Percentiles rank a stretch among this genome's conserved stretches.
These are phyloP conservation scores for Lavandula angustifolia DNA, from an alignment of 257 asterid species.

Conservation along the genomic window DNA sequence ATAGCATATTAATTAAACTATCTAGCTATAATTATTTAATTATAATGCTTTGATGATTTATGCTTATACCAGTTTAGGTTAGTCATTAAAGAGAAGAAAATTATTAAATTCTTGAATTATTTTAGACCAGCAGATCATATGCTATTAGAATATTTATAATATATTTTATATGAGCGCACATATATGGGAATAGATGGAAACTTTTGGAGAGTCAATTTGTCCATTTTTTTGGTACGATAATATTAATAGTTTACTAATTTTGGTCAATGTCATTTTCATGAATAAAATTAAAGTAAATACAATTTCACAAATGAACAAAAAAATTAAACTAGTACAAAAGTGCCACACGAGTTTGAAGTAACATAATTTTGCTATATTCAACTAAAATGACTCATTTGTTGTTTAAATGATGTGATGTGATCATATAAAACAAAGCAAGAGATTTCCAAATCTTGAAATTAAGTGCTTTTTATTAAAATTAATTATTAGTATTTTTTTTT, in stretches of 20 bases:
- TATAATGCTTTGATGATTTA: too few relatives aligned
- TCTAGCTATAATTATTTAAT: too few relatives aligned
- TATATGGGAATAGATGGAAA: too few relatives aligned
- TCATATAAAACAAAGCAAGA: constrained; percentile 26
- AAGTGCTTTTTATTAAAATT: background rate
- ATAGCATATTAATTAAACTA: background rate
- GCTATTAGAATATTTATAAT: background rate
- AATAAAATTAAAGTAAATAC: background rate
- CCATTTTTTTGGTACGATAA: background rate
- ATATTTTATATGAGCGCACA: too few relatives aligned
- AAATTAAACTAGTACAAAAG: too few relatives aligned
- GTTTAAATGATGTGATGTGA: constrained; percentile 20
- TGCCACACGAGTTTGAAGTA: constrained; percentile 13
- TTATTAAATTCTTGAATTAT: too few relatives aligned
- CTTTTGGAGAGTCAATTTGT: background rate
- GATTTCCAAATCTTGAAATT: constrained; percentile 37
- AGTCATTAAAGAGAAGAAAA: too few relatives aligned
- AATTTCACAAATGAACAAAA: background rate
- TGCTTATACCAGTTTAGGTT: too few relatives aligned
- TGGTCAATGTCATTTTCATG: background rate
- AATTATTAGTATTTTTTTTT: constrained; percentile 3
- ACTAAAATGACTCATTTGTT: background rate
- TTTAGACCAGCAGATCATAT: background rate
- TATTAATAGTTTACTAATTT: background rate
- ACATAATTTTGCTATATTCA: constrained; percentile 2